Base-by-base conservation (phyloP, 345 rosid genomes). In the Brassica cretica region DNA sequence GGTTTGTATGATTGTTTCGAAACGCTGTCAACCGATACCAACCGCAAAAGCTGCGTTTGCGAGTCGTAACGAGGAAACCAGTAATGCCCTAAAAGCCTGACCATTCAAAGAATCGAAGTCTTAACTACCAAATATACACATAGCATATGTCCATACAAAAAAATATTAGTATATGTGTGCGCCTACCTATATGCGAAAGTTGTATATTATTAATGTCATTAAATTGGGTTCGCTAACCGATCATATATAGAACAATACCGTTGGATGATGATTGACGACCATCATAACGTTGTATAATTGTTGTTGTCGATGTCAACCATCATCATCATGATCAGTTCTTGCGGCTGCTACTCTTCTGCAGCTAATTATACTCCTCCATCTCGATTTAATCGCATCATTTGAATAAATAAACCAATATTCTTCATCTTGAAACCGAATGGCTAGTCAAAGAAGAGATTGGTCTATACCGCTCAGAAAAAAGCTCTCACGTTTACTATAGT, bases 351-450 rank as follows among this genome's bases (percentile, higher is more conserved):
- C 58, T 66, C 25, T 66, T 75, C 27, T 59, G 11, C 25, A 25
- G 18, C 56, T 49, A 49, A 49, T 15, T 77, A 8, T 66, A 64
- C 58, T 14, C 9, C 18, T 18, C 9, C 60, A 41, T 29, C 10
- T 51, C 24, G 25, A 27, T 61, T n/a, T 64, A 59, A 12, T 39
- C 14, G 12, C 30, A 25, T 44, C 21, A 58, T 59, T 33, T 61
- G 10, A 35, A 46, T 29, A 27, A 5, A 5, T 9, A 27, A 18
- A 64, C 10, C 7, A 44, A 44, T 44, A 44, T 44, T 44, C 51
- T 58, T 44, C 89, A 89, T 84, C 82, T 89, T 5, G 64, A 83
- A 5, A 78, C 74, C 11, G 51, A 88, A 58, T 91, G 94, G 97
- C 71, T 6, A 5, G 88, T 84, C 18, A 73, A 71, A 29, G 76